Evolutionary conservation across 164 flowering plant genomes (phyloP).

Genomic region (Akebia trifoliata): DNA sequence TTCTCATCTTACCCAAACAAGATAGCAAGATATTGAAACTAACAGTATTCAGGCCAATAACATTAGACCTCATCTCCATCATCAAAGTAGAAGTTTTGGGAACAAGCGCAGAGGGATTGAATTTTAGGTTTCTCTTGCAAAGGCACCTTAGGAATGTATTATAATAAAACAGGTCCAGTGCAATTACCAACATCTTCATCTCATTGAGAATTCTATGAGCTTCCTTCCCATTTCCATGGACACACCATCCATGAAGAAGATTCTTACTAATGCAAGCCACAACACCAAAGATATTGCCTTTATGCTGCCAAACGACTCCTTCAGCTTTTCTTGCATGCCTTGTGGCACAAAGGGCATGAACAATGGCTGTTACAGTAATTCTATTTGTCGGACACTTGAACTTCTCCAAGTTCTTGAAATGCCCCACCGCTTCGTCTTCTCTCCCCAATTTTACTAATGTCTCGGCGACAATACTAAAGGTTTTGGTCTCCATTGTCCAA

Average conservation of each 20-base stretch:
- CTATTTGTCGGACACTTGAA: slow-evolving; percentile 52
- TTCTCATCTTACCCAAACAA: background rate
- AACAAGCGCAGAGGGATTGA: background rate
- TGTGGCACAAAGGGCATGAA: slow-evolving; percentile 57
- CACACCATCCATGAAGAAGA: slow-evolving; percentile 61
- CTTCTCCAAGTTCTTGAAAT: slow-evolving; percentile 64
- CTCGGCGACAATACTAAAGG: slow-evolving; percentile 56
- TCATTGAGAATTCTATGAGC: slow-evolving; percentile 50
- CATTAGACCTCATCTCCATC: background rate
- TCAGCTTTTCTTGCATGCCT: slow-evolving; percentile 72
- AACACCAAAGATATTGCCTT: slow-evolving; percentile 37
- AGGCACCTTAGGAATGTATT: slow-evolving; percentile 59
- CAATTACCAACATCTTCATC: slow-evolving; percentile 47
- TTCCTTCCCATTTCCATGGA: slow-evolving; percentile 52
- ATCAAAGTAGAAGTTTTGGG: background rate
- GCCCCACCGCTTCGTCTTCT: slow-evolving; percentile 68
- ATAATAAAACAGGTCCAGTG: slow-evolving; percentile 46
- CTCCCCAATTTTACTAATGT: slow-evolving; percentile 50
- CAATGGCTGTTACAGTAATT: slow-evolving; percentile 41
- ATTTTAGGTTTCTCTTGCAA: slow-evolving; percentile 27
- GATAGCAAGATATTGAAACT: background rate
- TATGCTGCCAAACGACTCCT: slow-evolving; percentile 57
- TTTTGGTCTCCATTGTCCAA: slow-evolving; percentile 43
- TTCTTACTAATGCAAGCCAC: slow-evolving; percentile 42
- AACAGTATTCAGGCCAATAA: background rate